These are phyloP conservation scores for Candida broadrunensis DNA, from an alignment of 805 yeast species.

Conservation along the genomic window DNA sequence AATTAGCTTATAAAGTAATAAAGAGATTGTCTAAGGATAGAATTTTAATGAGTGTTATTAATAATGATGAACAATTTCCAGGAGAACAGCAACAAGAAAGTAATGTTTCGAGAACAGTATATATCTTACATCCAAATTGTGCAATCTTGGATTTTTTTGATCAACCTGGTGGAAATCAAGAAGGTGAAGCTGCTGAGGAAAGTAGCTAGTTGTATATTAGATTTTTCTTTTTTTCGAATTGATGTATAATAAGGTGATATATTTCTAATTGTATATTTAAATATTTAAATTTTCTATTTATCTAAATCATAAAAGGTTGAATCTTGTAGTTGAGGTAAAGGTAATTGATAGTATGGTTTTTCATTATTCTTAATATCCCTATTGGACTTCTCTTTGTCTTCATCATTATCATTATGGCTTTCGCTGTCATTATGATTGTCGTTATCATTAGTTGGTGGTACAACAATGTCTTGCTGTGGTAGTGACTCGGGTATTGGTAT, in stretches of 20 bases:
- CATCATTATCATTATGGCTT: too few species aligned
- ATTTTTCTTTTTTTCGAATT: too few species aligned
- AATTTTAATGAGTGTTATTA: constrained; percentile 60
- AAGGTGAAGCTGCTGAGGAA: constrained; percentile 10
- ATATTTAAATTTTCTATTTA: too few species aligned
- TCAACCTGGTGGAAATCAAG: constrained; percentile 23
- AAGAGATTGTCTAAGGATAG: constrained; percentile 81
- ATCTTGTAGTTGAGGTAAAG: too few species aligned
- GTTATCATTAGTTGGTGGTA: background rate
- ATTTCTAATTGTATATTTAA: too few species aligned
- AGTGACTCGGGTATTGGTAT: background rate
- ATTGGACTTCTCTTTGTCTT: too few species aligned
- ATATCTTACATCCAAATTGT: constrained; percentile 74
- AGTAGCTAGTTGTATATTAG: background rate
- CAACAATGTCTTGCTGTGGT: background rate
- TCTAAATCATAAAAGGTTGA: too few species aligned
- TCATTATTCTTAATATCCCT: too few species aligned
- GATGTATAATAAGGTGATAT: constrained; percentile 1
- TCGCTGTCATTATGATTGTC: too few species aligned
- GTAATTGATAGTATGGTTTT: too few species aligned
- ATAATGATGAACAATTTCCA: constrained; percentile 20
- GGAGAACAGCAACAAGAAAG: constrained; percentile 10
- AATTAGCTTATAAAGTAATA: constrained; percentile 73
- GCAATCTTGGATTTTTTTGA: constrained; percentile 68
- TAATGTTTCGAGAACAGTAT: constrained; percentile 26